Conservation (phyloP, 1,139 yeast species). For the Zygosaccharomyces sapae region DNA sequence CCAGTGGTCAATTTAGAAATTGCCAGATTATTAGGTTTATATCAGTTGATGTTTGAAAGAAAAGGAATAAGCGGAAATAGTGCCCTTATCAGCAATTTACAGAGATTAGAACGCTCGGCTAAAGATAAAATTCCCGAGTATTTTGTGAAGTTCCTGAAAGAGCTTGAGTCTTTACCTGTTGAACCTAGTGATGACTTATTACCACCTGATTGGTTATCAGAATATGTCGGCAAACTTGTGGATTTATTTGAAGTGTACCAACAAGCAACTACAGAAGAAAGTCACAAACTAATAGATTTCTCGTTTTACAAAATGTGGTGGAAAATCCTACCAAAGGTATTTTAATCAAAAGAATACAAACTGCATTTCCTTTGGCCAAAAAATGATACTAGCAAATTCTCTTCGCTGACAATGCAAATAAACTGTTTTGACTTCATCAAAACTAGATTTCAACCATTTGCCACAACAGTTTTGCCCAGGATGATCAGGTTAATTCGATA, state of each 20-base stretch:
- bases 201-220: constrained; percentile 74
- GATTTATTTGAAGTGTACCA: constrained; percentile 52
- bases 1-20: constrained; percentile 54
- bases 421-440: constrained; percentile 59
- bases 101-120: constrained; percentile 21
- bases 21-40: constrained; percentile 60
- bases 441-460: constrained; percentile 47
- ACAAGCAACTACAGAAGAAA: constrained; percentile 32
- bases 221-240: constrained; percentile 42
- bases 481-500: constrained; percentile 32
- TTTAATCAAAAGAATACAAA: constrained; percentile 24
- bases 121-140: constrained; percentile 23
- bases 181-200: constrained; percentile 39
- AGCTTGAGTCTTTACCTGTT: constrained; percentile 36
- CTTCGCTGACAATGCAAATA: constrained; percentile 43
- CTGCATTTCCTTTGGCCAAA: constrained; percentile 31
- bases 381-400: constrained; percentile 23
- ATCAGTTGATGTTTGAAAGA: constrained; percentile 64
- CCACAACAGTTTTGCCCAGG: constrained; percentile 27
- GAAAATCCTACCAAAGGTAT: constrained; percentile 24
- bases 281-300: constrained; percentile 17
- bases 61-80: constrained; percentile 27
- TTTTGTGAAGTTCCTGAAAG: constrained; percentile 18
- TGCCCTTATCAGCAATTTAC: constrained; percentile 21
- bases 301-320: constrained; percentile 37